A percentile compares a stretch with the other conserved stretches of the same genome.
phyloP scores from a whole-genome alignment of 768 basidiomycete species.

The Termitomyces sp. region DNA sequence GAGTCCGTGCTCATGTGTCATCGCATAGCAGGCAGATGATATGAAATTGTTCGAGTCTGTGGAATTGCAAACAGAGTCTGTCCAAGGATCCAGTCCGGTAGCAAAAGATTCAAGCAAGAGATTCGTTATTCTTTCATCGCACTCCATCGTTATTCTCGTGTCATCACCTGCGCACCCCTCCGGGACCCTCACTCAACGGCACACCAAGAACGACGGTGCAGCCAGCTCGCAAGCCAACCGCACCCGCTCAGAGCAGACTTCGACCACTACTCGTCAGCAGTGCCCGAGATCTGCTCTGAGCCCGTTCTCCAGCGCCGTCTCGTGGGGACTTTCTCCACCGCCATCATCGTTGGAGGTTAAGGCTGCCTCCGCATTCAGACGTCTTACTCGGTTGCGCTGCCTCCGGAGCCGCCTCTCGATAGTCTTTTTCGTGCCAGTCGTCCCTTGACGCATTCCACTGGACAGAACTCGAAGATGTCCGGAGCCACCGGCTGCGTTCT shows the following conservation, averaged over 20 bases:
- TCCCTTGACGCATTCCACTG: background rate
- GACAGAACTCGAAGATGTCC: background rate
- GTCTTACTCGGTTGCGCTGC: background rate
- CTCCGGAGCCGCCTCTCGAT: background rate
- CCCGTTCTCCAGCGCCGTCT: background rate
- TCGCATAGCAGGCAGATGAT: background rate
- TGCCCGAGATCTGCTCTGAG: background rate
- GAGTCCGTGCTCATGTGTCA: background rate
- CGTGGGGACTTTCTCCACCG: background rate
- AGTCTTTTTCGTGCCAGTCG: background rate
- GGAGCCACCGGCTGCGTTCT: background rate
- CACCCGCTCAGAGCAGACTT: background rate
- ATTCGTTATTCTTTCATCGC: no score
- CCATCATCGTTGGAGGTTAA: background rate
- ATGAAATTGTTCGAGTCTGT: background rate
- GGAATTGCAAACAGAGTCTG: no score
- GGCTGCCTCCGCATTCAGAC: background rate
- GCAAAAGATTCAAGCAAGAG: background rate
- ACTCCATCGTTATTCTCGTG: background rate
- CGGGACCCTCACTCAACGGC: background rate
- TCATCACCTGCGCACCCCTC: background rate
- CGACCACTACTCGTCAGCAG: constrained; percentile 1
- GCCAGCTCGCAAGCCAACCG: background rate
- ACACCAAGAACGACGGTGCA: background rate
- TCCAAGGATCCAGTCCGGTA: background rate